Evolutionary conservation across 208 protist genomes (phyloP), one percentile per base, ranked within the genome.

Genomic region (Trypanosoma vivax): DNA sequence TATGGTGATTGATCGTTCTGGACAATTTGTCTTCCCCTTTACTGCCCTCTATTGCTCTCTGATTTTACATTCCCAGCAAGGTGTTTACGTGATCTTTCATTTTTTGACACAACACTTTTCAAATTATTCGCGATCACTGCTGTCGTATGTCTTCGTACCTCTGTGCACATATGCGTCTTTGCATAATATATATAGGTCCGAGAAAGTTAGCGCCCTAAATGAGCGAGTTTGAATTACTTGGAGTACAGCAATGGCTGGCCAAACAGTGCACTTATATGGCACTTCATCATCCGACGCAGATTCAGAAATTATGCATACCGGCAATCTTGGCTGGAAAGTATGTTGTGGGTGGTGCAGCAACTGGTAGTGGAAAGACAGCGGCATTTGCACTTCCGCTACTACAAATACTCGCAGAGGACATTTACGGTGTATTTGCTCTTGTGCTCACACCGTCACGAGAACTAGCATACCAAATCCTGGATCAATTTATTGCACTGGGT

Each of bases 321-420:
- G 54, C 72, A 5, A 71, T 93, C 5, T 65, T 96, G 1, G 50
- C 42, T 6, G 96, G 92, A 6, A 64, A 67, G 3, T 83, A 98
- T 71, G 76, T 98, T 23, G 74, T 98, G 16, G 98, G 92, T 23
- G 80, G 78, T 10, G 96, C 97, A 2, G 76, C 88, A 19, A 99
- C 98, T 2, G 98, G 98, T 47, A 94, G 77, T 29, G 98, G 98
- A 43, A 99, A 99, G 70, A 99, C 98, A 3, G 95, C 96, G 1
- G 95, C 97, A 27, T 99, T 99, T 68, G 96, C 96, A 14, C 70
- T 99, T 1, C 98, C 98, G 14, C 97, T 99, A 11, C 65, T 99
- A 2, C 88, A 98, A 41, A 59, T 51, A 25, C 76, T 99, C 7
- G 85, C 96, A 0, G 67, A 84, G 27, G 98, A 99, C 51, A 88